phyloP scores from a whole-genome alignment of 192 early-diverging fungal species.

The Globomyces pollinis-pini region DNA sequence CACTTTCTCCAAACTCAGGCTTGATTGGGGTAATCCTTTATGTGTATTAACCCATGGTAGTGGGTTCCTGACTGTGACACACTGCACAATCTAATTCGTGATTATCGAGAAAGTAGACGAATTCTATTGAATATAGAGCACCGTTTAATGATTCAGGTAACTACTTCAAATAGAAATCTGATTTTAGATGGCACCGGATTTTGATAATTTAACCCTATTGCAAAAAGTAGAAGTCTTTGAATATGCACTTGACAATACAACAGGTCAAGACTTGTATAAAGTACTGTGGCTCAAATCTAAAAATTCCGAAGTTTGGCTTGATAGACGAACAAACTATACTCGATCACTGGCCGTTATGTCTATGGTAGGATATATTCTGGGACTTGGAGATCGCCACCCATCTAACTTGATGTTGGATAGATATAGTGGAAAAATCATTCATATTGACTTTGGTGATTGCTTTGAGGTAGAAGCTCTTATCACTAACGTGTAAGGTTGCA shows the following conservation, averaged over 20 bases:
- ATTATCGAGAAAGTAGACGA: conserved; percentile 75
- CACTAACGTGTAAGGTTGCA: too few species aligned
- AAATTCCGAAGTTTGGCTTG: conserved; percentile 93
- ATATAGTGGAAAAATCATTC: conserved; percentile 84
- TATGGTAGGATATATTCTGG: conserved; percentile 97
- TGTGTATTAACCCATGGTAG: too few species aligned
- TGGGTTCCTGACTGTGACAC: conserved; percentile 89
- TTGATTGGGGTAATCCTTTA: too few species aligned
- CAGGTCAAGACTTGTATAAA: conserved; percentile 85
- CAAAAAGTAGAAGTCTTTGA: conserved; percentile 97
- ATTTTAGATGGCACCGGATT: conserved; percentile 85
- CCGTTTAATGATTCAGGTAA: conserved; percentile 76
- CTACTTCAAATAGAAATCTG: too few species aligned
- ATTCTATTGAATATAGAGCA: conserved; percentile 86
- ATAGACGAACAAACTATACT: conserved; percentile 91
- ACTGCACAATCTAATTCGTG: conserved; percentile 73
- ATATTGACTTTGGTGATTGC: conserved; percentile 83
- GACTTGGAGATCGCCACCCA: conserved; percentile 92
- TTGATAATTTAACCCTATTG: conserved; percentile 74
- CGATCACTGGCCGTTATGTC: conserved; percentile 94
- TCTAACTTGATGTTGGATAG: conserved; percentile 91
- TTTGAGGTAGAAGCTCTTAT: too few species aligned
- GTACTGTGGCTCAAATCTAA: conserved; percentile 91
- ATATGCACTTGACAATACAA: conserved; percentile 79
- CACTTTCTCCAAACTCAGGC: conserved; percentile 90